phyloP scores from a whole-genome alignment of 164 flowering plant species.

The Tetrastigma voinierianum region DNA sequence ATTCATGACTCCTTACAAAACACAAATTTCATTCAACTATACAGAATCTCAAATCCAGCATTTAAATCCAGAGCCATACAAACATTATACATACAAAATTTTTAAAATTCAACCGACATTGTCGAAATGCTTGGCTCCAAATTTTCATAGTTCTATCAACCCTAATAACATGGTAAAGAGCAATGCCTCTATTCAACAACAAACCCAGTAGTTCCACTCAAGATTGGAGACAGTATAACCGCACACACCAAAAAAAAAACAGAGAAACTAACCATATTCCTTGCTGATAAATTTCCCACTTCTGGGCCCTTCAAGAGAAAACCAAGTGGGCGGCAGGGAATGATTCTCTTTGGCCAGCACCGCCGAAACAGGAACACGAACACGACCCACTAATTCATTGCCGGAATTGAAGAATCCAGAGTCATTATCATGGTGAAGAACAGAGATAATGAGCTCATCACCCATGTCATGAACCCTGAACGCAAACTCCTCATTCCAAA shows the following conservation, averaged over 20 bases:
- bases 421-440: constrained; percentile 29
- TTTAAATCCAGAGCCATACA: no score
- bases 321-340: constrained; percentile 77
- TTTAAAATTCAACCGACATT: no score
- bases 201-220: neutral
- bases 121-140: no score
- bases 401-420: constrained; percentile 30
- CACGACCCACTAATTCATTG: constrained; percentile 53
- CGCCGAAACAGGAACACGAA: constrained; percentile 53
- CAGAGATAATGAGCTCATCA: constrained; percentile 57
- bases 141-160: no score
- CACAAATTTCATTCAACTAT: no score
- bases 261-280: constrained; percentile 50
- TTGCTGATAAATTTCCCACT: constrained; percentile 26
- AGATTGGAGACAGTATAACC: neutral
- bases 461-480: constrained; percentile 49
- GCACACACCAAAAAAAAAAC: neutral
- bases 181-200: no score
- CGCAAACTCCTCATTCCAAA: constrained; percentile 89
- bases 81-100: no score
- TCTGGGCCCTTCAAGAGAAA: constrained; percentile 44
- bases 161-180: no score
- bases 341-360: constrained; percentile 44
- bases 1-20: no score
- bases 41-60: no score